Conservation (phyloP, 768 basidiomycete genomes). For the Hortiboletus campestris region DNA sequence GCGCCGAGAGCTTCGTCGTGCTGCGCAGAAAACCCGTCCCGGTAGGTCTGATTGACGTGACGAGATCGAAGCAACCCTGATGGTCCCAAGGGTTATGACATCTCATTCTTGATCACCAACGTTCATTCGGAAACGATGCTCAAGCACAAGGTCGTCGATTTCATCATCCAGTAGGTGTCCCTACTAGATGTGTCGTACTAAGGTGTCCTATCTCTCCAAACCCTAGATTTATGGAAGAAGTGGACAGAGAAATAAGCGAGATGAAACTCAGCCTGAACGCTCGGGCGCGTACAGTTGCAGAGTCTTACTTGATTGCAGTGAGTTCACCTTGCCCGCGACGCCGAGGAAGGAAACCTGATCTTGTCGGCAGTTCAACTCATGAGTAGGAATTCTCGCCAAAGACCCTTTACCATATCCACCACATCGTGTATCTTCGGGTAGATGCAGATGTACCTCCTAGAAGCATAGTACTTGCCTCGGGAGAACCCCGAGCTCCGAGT, state of each 20-base stretch:
- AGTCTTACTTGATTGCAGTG: conserved; percentile 91
- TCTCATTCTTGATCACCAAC: conserved; percentile 97
- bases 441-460: conserved; percentile 17
- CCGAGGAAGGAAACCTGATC: conserved; percentile 3
- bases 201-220: neutral
- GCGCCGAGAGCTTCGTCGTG: conserved; percentile 97
- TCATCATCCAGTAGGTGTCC: conserved; percentile 88
- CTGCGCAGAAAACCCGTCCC: conserved; percentile 91
- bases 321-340: conserved; percentile 27
- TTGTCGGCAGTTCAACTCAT: conserved; percentile 25
- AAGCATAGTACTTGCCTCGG: conserved; percentile 6
- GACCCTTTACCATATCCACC: conserved; percentile 10
- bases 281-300: conserved; percentile 94
- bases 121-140: conserved; percentile 97
- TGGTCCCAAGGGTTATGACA: conserved; percentile 85
- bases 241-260: conserved; percentile 98
- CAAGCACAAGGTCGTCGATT: conserved; percentile 99
- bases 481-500: conserved; percentile 5
- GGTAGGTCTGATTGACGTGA: conserved; percentile 43
- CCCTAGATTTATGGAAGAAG: conserved; percentile 94
- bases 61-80: conserved; percentile 13
- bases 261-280: conserved; percentile 98
- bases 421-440: conserved; percentile 17
- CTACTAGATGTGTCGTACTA: neutral
- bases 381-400: conserved; percentile 5